Conservation (phyloP, 495 filamentous ascomycete species). For the Penicillium antarcticum region DNA sequence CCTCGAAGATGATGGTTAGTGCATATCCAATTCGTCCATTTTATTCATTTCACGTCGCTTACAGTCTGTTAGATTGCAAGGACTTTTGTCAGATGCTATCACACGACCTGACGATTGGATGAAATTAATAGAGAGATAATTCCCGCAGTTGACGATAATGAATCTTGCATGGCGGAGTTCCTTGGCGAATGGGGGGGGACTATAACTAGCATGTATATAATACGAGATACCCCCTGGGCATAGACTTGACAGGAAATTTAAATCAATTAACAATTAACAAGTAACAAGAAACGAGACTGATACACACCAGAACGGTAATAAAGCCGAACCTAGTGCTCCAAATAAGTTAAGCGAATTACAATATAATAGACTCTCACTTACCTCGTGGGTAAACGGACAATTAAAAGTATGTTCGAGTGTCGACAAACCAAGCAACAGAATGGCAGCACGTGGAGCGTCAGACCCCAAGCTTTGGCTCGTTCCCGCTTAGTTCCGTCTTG, state of each 20-base stretch:
- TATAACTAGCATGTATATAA: neutral
- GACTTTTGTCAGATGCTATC: slow-evolving; percentile 26
- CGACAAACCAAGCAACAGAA: slow-evolving; percentile 6
- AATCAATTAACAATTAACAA: neutral
- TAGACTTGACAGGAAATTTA: neutral
- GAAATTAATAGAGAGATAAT: slow-evolving; percentile 8
- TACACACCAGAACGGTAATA: neutral
- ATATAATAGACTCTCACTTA: too few relatives aligned
- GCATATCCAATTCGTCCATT: neutral
- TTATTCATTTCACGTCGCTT: slow-evolving; percentile 1
- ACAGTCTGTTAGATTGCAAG: slow-evolving; percentile 17
- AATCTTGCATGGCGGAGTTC: slow-evolving; percentile 23
- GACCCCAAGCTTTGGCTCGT: slow-evolving; percentile 5
- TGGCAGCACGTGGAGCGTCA: slow-evolving; percentile 19
- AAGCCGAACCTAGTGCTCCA: too few relatives aligned
- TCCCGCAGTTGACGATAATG: neutral
- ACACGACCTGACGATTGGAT: slow-evolving; percentile 27
- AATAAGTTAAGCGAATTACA: too few relatives aligned
- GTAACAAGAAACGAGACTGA: too few relatives aligned
- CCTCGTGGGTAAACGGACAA: neutral
- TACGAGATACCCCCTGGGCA: slow-evolving; percentile 1
- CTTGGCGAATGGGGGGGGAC: neutral
- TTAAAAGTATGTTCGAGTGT: neutral
- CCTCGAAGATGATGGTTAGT: slow-evolving; percentile 43
- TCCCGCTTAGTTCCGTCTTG: neutral